phyloP scores from a whole-genome alignment of 139 green algal species.

The Pleodorina starrii region DNA sequence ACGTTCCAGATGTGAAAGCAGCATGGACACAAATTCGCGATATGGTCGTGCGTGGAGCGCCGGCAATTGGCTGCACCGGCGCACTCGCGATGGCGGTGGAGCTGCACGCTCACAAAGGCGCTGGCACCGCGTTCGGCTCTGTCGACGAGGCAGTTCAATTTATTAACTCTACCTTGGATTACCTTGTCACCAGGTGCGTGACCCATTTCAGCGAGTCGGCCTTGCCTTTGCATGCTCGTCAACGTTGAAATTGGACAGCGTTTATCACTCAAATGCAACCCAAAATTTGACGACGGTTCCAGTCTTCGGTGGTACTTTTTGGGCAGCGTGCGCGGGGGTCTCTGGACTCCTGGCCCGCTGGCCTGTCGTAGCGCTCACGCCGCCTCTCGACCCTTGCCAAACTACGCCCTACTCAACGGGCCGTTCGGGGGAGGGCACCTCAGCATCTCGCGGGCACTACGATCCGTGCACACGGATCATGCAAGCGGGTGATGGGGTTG shows the following conservation, averaged over 20 bases:
- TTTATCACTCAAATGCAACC: too few relatives aligned
- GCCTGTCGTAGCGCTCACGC: background rate
- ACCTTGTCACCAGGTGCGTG: constrained; percentile 85
- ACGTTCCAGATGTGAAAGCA: constrained; percentile 67
- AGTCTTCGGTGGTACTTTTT: background rate
- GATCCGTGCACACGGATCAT: too few relatives aligned
- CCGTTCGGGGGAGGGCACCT: too few relatives aligned
- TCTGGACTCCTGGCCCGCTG: background rate
- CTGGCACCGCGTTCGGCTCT: constrained; percentile 46
- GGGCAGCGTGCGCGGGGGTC: too few relatives aligned
- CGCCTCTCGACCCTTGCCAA: background rate
- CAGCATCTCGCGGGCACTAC: too few relatives aligned
- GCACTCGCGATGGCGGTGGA: constrained; percentile 84
- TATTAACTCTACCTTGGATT: constrained; percentile 74
- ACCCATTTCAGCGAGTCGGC: background rate
- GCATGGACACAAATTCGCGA: constrained; percentile 85
- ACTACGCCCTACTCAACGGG: too few relatives aligned
- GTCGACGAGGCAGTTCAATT: constrained; percentile 45
- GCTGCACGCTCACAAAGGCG: constrained; percentile 61
- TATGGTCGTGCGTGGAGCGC: constrained; percentile 96
- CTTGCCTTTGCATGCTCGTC: too few relatives aligned
- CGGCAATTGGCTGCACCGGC: constrained; percentile 93
- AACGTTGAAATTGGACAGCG: background rate
- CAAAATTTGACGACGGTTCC: too few relatives aligned
- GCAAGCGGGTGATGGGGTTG: too few relatives aligned